These are phyloP conservation scores for Coniochaeta prunicola DNA, from an alignment of 2,329 filamentous ascomycete species.

Conservation along the genomic window DNA sequence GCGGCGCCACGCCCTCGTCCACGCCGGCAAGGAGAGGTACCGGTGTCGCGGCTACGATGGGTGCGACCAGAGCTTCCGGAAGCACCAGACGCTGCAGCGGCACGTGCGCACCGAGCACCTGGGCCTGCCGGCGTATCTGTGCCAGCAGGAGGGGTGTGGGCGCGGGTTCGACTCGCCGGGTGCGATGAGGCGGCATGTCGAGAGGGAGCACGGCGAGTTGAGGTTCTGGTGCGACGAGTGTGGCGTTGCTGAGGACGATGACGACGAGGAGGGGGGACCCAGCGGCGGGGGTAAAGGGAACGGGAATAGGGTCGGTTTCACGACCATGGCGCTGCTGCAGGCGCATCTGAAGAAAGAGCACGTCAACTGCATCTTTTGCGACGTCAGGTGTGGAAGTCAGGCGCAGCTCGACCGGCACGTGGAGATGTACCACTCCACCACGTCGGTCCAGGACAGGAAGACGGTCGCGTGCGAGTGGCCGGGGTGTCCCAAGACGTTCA, in stretches of 20 bases:
- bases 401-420: constrained; percentile 69
- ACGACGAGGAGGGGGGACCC: constrained; percentile 25
- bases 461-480: constrained; percentile 58
- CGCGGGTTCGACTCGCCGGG: constrained; percentile 67
- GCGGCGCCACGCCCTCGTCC: constrained; percentile 68
- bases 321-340: constrained; percentile 64
- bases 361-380: constrained; percentile 69
- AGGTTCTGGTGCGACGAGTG: constrained; percentile 77
- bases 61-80: constrained; percentile 76
- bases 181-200: constrained; percentile 64
- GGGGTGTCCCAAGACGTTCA: constrained; percentile 71
- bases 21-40: constrained; percentile 70
- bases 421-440: constrained; percentile 66
- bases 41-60: constrained; percentile 62
- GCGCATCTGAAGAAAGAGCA: constrained; percentile 68
- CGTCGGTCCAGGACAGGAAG: constrained; percentile 54
- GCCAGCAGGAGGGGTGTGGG: constrained; percentile 53
- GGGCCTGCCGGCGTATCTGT: constrained; percentile 63
- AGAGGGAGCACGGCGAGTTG: constrained; percentile 60
- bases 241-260: constrained; percentile 20
- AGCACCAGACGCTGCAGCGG: constrained; percentile 76
- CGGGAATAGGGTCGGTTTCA: constrained; percentile 49
- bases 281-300: constrained; percentile 28
- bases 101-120: constrained; percentile 76
- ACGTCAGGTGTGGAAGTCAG: constrained; percentile 57